Base-by-base conservation (phyloP, 1,139 yeast species). In the Suhomyces ambrosiae region DNA sequence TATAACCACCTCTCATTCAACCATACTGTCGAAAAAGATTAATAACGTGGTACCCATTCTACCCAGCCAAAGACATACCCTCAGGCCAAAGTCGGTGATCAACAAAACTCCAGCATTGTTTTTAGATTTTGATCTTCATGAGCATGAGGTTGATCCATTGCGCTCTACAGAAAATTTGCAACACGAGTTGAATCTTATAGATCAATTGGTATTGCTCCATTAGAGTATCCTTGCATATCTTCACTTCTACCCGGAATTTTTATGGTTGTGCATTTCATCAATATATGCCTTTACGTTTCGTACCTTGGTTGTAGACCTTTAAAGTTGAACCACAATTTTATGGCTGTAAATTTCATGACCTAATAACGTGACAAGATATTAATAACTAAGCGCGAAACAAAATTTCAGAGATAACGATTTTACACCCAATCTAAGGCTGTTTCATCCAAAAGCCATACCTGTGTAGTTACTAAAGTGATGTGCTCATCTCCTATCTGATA, bases 101-200 rank as follows among this genome's bases (percentile, higher is more conserved):
- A 24, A 29, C 13, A 28, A 27, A 18, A 14, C 27, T 8, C 38
- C 38, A 13, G 22, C 30, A 8, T 38, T 38, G 14, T 38, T 23
- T 14, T 32, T 34, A 18, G 38, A 38, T 19, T 38, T 38, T 21
- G 42, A 38, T 21, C 33, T 38, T n/a, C 16, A 26, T 9, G 42
- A 38, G 19, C 36, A 35, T 3, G 38, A 38, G 7, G 19, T 25
- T 11, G 36, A 34, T 10, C 23, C 18, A 4, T 17, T 16, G 6
- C 19, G 27, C 32, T 10, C 31, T 14, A 38, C 23, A 29, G 27
- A 31, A 14, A 32, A 30, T 14, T 35, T 41, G 39, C 41, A 55
- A 36, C 45, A 47, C 10, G 62, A 58, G 37, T 48, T 58, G 37
- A 46, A 46, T 23, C 42, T 55, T 40, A 58, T 58, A 27, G 63